Evolutionary conservation across 2,329 filamentous ascomycete species (phyloP).

Genomic region (Ophiostoma ulmi): DNA sequence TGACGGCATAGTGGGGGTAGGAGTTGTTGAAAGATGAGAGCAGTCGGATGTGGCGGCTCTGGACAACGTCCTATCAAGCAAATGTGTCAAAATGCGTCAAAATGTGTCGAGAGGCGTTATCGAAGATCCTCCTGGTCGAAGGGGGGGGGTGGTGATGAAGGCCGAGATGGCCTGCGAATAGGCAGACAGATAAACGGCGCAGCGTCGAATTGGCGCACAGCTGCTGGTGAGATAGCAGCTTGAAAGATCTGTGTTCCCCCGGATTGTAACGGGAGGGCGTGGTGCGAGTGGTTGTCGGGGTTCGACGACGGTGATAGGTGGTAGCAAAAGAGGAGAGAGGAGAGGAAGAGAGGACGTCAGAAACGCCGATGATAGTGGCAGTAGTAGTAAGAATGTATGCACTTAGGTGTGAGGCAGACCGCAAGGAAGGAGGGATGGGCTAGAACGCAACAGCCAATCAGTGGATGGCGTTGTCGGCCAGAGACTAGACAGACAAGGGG

Average conservation of each 20-base stretch:
- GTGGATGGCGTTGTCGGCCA: slow-evolving; percentile 14
- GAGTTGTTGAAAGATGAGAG: background rate
- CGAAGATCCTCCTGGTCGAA: background rate
- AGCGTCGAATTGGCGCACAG: slow-evolving; percentile 5
- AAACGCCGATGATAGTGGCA: slow-evolving; percentile 8
- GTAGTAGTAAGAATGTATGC: background rate
- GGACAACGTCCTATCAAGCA: background rate
- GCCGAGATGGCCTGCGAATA: slow-evolving; percentile 3
- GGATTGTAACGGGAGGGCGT: background rate
- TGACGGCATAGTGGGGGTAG: slow-evolving; percentile 46
- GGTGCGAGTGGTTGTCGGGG: slow-evolving; percentile 4
- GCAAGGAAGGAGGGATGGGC: slow-evolving; percentile 20
- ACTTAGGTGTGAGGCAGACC: slow-evolving; percentile 15
- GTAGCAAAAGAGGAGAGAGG: background rate
- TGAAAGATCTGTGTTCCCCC: background rate
- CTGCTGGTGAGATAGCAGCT: slow-evolving; percentile 8
- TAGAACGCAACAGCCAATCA: slow-evolving; percentile 18
- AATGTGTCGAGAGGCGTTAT: background rate
- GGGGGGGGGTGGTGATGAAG: background rate
- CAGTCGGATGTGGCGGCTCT: background rate
- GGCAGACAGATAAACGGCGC: slow-evolving; percentile 20
- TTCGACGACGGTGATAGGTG: slow-evolving; percentile 4
- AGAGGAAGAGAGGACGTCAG: background rate
- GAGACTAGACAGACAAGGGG: background rate
- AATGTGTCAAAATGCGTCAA: background rate